Base-by-base conservation (phyloP, 176 grass and related monocot species). In the Bonia amplexicaulis region DNA sequence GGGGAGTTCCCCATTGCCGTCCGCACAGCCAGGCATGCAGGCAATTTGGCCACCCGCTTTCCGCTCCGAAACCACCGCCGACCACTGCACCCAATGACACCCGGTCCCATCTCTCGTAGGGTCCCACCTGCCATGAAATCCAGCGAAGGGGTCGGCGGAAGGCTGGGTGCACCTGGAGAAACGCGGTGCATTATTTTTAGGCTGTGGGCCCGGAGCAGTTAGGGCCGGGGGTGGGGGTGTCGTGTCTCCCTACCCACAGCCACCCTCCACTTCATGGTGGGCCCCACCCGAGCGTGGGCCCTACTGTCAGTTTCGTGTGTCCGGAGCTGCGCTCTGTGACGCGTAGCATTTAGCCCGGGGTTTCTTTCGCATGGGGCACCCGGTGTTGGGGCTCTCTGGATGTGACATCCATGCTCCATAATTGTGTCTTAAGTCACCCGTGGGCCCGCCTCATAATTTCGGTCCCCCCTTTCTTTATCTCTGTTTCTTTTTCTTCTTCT, bases 221-320 rank as follows among this genome's bases (percentile, higher is more conserved):
- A 49, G 78, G 25, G 78, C 59, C 62, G 49, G 62, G 62, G 19
- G 62, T 76, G 79, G 79, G 71, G 40, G 5, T 82, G 86, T 88
- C 71, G 5, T 82, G 86, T 88, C 71, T 14, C 79, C 79, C 62
- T 66, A 52, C 71, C 86, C 40, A 33, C 79, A 77, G 72, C 79
- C 86, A 77, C 79, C 0, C 72, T 61, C 86, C 71, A 70, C 86
- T 77, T 77, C 72, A 62, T 9, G 1, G 71, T 15, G 51, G 86
- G 39, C 19, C 61, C 46, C 0, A 2, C 10, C 40, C 17, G 16
- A 53, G 47, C n/a, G 0, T 1, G 66, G 66, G 12, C 53, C 85
- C 78, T 79, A 23, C 49, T 0, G 20, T 2, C 62, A 82, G 71
- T 9, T 61, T 35, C 0, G 6, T 0, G 0, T 6, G 15, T 0